phyloP scores from a whole-genome alignment of 1,284 basidiomycete species.

The Ceratobasidium sp. region DNA sequence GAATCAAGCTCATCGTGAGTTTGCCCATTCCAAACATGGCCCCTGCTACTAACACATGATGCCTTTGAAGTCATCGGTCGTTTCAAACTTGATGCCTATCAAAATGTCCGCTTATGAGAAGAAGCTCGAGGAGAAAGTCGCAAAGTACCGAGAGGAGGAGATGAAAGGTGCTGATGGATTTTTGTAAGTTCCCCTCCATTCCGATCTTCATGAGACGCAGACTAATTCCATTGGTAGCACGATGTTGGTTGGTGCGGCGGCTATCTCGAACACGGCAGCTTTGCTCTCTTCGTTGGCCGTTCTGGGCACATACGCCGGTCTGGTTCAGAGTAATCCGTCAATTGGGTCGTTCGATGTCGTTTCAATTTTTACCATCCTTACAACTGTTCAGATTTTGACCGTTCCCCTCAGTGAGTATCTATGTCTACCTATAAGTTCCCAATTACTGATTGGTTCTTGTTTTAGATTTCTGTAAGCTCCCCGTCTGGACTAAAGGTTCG shows the following conservation, averaged over 20 bases:
- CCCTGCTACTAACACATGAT: slow-evolving; percentile 34
- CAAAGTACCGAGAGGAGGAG: slow-evolving; percentile 42
- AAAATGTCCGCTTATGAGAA: slow-evolving; percentile 48
- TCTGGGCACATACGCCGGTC: slow-evolving; percentile 45
- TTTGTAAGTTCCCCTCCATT: slow-evolving; percentile 23
- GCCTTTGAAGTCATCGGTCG: slow-evolving; percentile 32
- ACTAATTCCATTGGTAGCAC: slow-evolving; percentile 3
- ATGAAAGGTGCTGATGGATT: slow-evolving; percentile 39
- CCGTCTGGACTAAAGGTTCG: not conserved
- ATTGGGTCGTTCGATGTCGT: slow-evolving; percentile 23
- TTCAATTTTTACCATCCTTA: slow-evolving; percentile 46
- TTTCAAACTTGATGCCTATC: slow-evolving; percentile 47
- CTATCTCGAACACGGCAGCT: slow-evolving; percentile 36
- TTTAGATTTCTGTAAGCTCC: slow-evolving; percentile 22
- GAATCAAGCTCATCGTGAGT: slow-evolving; percentile 53
- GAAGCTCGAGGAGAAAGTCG: slow-evolving; percentile 34
- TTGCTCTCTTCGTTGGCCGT: slow-evolving; percentile 37
- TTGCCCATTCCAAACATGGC: not conserved
- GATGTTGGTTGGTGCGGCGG: slow-evolving; percentile 29
- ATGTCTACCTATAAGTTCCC: not conserved
- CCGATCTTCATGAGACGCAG: not conserved
- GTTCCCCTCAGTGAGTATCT: slow-evolving; percentile 29
- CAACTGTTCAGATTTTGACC: slow-evolving; percentile 37
- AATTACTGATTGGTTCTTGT: not conserved
- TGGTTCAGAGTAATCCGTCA: slow-evolving; percentile 6